Evolutionary conservation across 2,329 filamentous ascomycete species (phyloP), one percentile per base, ranked within the genome.

Genomic region (Rhexocercosporidium sp.): DNA sequence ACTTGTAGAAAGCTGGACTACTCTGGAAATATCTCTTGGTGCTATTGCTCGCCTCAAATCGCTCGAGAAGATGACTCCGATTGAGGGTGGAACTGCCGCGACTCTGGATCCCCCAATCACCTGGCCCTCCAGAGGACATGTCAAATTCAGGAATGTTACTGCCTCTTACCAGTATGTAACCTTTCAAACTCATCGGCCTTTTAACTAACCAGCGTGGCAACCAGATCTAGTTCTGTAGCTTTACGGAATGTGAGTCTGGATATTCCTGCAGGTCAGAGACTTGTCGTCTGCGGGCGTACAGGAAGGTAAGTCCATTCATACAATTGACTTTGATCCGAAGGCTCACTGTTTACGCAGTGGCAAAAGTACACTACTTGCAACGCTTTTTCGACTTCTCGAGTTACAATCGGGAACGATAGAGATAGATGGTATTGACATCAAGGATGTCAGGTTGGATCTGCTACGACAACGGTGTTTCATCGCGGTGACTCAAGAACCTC

Each of bases 11-110:
- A 82, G 79, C 51, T 89, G 85, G 85, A 88, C 86, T 0, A 81
- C 80, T 39, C 77, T 89, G 14, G 87, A 89, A 70, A 88, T 85
- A 0, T 82, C 83, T 53, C 82, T 89, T 54, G 86, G 87, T 11
- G 86, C 86, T 8, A 81, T 89, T 25, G 79, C 83, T 14, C 81
- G 87, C 29, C 80, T 88, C 70, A 86, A 84, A 72, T 79, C 80
- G 16, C 85, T 87, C 66, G 81, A 80, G 3, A 77, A 79, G 70
- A 79, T 84, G 63, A 76, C 75, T 62, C 75, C 76, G 4, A 70
- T 66, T 3, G 83, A 86, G 69, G 76, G 59, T 27, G 27, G 22
- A 34, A 11, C 18, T 2, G 20, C 3, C 3, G 63, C 54, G 37
- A 68, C 44, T 22, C 31, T 70, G 4, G 59, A 68, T 20, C 69